phyloP scores from a whole-genome alignment of 176 grass and related monocot genomes.

The Ensete ventricosum region DNA sequence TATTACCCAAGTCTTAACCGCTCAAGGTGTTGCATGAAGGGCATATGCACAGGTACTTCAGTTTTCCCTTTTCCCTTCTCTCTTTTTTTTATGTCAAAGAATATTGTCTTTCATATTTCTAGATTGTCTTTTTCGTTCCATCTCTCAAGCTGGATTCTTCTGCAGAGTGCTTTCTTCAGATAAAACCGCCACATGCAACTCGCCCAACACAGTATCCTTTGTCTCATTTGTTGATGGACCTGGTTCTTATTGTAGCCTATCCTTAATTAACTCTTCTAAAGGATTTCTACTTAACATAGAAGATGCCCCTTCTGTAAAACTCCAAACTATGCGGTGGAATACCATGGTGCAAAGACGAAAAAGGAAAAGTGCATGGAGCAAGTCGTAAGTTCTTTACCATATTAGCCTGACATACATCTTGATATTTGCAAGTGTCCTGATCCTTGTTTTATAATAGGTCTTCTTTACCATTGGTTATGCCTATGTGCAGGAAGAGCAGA shows the following conservation, averaged over 20 bases:
- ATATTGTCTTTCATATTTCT: too few relatives aligned
- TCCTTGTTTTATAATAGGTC: neutral
- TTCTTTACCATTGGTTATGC: neutral
- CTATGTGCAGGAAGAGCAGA: conserved; percentile 68
- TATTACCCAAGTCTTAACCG: conserved; percentile 70
- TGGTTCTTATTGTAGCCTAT: conserved; percentile 1
- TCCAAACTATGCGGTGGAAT: conserved; percentile 68
- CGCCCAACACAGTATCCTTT: conserved; percentile 71
- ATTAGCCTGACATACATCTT: neutral
- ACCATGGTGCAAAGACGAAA: conserved; percentile 63
- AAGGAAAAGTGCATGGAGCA: conserved; percentile 87
- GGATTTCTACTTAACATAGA: conserved; percentile 35
- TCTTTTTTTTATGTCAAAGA: too few relatives aligned
- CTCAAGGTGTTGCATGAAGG: conserved; percentile 59
- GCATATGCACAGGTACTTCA: conserved; percentile 52
- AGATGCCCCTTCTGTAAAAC: conserved; percentile 91
- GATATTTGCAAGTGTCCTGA: neutral
- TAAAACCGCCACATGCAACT: conserved; percentile 56
- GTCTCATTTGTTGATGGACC: conserved; percentile 2
- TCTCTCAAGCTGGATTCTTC: conserved; percentile 8
- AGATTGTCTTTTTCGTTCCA: neutral
- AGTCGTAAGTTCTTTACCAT: conserved; percentile 44
- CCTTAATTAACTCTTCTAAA: neutral
- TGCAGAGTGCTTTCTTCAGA: conserved; percentile 94
- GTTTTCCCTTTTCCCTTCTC: too few relatives aligned